Evolutionary conservation across 1,284 basidiomycete species (phyloP), one percentile per base, ranked within the genome.

Genomic region (Fistulinella cinereoalba): DNA sequence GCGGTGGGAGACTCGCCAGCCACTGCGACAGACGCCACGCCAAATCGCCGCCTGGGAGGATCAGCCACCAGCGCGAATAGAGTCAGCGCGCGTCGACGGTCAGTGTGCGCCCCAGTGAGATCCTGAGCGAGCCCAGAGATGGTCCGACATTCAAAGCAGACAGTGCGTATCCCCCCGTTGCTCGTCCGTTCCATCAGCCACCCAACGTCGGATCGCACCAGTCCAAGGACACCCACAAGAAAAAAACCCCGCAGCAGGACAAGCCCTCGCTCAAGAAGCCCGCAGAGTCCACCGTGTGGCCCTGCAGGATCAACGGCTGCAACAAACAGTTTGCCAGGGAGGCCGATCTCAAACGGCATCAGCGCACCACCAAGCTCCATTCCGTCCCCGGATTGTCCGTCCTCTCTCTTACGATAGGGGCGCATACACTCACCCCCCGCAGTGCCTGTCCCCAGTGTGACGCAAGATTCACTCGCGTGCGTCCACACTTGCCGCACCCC

Each of bases 371-470:
- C 19, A 88, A 85, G 62, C 63, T 76, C 25, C 85, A 88, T 66
- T 80, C 81, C 4, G 72, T 80, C 62, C 83, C 84, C 25, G 77
- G 77, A 58, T 87, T 82, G 85, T 87, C 60, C 64, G 83, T 77
- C 16, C 33, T 43, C 28, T 37, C 38, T 42, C 39, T 42, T 29
- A 53, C 56, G 51, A 49, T 42, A 50, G 47, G 41, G 43, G 50
- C 37, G 34, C 48, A 40, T 49, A 37, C 45, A 56, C 43, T 38
- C 19, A 44, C 39, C 53, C 45, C 58, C 34, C 52, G 16, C 48
- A 88, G 85, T 65, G 71, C 77, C 37, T 88, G 85, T 66, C 83
- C 84, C 4, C 83, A 87, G 58, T 88, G 85, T 53, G 83, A 87
- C 57, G 82, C 85, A 33, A 80, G 79, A 21, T 88, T 88, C 60